A percentile compares a stretch with the other conserved stretches of the same genome.
phyloP scores from a whole-genome alignment of 345 rosid genomes.

The Citrus reticulata region DNA sequence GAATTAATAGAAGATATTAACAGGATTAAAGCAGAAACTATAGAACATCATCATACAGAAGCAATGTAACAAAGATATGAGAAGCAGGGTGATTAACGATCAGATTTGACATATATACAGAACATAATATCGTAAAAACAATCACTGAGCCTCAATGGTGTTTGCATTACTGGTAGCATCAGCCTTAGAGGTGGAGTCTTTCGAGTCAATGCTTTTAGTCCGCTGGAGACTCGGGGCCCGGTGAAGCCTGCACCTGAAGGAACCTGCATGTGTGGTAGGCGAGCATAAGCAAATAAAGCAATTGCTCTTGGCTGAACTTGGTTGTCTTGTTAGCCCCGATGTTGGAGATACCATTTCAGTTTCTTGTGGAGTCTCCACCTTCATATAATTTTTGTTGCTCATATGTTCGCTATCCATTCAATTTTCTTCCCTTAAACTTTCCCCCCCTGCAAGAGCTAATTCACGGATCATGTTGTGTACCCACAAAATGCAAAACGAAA shows the following conservation, averaged over 20 bases:
- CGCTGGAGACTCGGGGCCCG: constrained; percentile 46
- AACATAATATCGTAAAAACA: not conserved
- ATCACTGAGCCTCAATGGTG: constrained; percentile 6
- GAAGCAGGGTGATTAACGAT: not conserved
- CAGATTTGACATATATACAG: not conserved
- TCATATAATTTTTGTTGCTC: constrained; percentile 23
- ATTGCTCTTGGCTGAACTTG: constrained; percentile 44
- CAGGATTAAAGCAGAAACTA: not conserved
- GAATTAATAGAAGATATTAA: not conserved
- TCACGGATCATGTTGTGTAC: not conserved
- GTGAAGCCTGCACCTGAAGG: constrained; percentile 57
- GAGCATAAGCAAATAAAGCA: constrained; percentile 73
- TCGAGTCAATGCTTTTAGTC: constrained; percentile 53
- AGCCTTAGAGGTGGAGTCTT: constrained; percentile 23
- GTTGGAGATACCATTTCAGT: constrained; percentile 15
- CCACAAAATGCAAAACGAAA: not conserved
- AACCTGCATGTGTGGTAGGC: constrained; percentile 74
- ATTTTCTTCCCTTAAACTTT: not conserved
- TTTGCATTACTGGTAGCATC: constrained; percentile 4
- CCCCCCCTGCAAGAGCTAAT: not conserved
- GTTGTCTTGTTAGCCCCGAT: constrained; percentile 42
- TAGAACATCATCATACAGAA: not conserved
- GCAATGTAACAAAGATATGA: not conserved
- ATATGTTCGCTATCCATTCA: constrained; percentile 30
- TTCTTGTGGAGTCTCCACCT: constrained; percentile 34